Evolutionary conservation across 441 rosid species (phyloP).

Genomic region (Arabidopsis lyrata): DNA sequence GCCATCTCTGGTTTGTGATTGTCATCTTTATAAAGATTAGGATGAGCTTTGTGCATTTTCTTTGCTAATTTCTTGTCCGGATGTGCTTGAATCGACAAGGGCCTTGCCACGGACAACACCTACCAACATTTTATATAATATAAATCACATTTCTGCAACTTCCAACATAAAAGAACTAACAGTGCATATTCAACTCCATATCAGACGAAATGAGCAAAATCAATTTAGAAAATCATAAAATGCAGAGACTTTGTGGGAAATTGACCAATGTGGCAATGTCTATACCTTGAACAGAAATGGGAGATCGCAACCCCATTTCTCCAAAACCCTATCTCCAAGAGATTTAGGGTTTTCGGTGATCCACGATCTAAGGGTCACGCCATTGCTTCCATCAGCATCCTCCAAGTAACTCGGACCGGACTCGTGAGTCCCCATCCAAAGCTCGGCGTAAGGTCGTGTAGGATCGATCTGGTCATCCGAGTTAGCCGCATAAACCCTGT

Average conservation of each 20-base stretch:
- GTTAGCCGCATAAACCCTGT: slow-evolving; percentile 62
- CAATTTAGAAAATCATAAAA: not conserved
- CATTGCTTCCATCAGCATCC: slow-evolving; percentile 37
- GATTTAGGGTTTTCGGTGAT: slow-evolving; percentile 61
- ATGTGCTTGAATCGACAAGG: slow-evolving; percentile 95
- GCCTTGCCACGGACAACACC: slow-evolving; percentile 93
- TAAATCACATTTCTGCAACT: slow-evolving; percentile 17
- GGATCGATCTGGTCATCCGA: slow-evolving; percentile 52
- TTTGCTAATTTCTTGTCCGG: slow-evolving; percentile 87
- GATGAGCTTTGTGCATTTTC: slow-evolving; percentile 75
- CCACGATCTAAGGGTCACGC: slow-evolving; percentile 70
- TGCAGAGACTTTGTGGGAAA: not conserved
- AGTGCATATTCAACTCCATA: not conserved
- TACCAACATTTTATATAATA: slow-evolving; percentile 28
- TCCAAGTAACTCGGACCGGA: slow-evolving; percentile 83
- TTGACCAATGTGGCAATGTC: slow-evolving; percentile 24
- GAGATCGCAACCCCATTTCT: slow-evolving; percentile 82
- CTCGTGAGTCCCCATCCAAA: slow-evolving; percentile 74
- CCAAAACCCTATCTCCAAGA: slow-evolving; percentile 70
- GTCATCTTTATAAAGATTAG: slow-evolving; percentile 81
- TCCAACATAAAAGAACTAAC: not conserved
- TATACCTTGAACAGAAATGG: slow-evolving; percentile 86
- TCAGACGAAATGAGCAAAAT: slow-evolving; percentile 1
- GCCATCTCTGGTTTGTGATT: slow-evolving; percentile 99
- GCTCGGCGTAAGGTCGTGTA: slow-evolving; percentile 71